Percentiles rank a stretch among this genome's conserved stretches.
These are phyloP conservation scores for Ascochyta clinopodiicola DNA, from an alignment of 2,329 filamentous ascomycete genomes.

Conservation along the genomic window DNA sequence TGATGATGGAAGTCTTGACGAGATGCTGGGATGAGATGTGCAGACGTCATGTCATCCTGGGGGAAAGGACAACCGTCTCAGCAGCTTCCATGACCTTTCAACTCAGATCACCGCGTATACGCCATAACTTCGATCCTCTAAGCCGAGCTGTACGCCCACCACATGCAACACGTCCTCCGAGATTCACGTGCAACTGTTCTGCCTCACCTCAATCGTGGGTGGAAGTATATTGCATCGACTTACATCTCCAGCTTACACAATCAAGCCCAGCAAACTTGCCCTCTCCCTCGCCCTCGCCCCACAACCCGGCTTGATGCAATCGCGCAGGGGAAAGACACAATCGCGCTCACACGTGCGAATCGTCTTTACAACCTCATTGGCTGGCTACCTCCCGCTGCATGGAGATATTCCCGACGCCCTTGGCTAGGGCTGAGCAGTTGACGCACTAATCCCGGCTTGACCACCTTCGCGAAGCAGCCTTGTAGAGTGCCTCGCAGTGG, in stretches of 20 bases:
- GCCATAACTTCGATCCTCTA: constrained; percentile 2
- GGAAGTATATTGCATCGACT: constrained; percentile 2
- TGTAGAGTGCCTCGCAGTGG: constrained; percentile 16
- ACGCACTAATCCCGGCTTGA: constrained; percentile 8
- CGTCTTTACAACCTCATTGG: neutral
- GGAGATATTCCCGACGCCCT: constrained; percentile 7
- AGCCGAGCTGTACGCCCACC: neutral
- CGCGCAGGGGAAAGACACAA: neutral
- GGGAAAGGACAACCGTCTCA: constrained; percentile 4
- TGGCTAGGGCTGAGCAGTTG: constrained; percentile 6
- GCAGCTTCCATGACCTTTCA: neutral
- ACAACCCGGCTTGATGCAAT: neutral
- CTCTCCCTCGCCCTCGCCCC: neutral
- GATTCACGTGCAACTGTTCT: neutral
- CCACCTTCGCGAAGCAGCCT: constrained; percentile 16
- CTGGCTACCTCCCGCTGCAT: neutral
- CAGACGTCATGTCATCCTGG: constrained; percentile 8
- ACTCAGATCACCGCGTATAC: constrained; percentile 9
- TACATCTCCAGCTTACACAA: neutral
- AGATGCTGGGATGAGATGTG: neutral
- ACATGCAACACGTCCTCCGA: neutral
- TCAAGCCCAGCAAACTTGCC: neutral
- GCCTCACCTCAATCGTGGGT: neutral
- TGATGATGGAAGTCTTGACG: neutral
- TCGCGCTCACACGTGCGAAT: neutral